phyloP scores from a whole-genome alignment of 2,329 filamentous ascomycete species.

The Elsinoe ampelina region DNA sequence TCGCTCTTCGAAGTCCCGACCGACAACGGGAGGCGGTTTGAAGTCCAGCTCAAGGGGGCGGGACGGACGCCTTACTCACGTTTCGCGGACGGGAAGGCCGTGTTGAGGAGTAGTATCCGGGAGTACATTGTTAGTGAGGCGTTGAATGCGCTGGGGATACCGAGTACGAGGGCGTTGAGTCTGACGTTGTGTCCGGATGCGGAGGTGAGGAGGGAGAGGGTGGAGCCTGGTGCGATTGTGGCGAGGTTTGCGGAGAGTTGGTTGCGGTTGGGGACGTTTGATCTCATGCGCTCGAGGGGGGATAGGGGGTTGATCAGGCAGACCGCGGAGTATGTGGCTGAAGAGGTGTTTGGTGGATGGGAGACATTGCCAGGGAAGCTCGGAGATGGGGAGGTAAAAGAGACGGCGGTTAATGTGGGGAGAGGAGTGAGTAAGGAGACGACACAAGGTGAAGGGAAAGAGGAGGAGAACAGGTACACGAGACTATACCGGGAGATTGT shows the following conservation, averaged over 20 bases:
- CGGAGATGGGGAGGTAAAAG: constrained; percentile 38
- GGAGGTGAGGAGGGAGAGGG: constrained; percentile 64
- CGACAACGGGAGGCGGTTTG: constrained; percentile 62
- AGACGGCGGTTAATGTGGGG: constrained; percentile 35
- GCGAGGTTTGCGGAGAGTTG: constrained; percentile 83
- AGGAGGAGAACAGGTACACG: constrained; percentile 73
- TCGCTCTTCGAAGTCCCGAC: constrained; percentile 87
- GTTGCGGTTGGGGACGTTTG: constrained; percentile 92
- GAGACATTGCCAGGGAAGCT: constrained; percentile 61
- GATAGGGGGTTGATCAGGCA: constrained; percentile 65
- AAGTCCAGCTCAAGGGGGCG: constrained; percentile 89
- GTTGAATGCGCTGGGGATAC: constrained; percentile 75
- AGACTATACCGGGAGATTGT: constrained; percentile 81
- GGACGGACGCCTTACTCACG: constrained; percentile 89
- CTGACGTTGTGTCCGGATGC: constrained; percentile 66
- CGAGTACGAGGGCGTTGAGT: constrained; percentile 76
- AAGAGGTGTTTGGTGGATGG: constrained; percentile 84
- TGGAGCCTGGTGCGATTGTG: constrained; percentile 89
- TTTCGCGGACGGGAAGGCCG: constrained; percentile 92
- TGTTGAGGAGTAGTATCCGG: constrained; percentile 81
- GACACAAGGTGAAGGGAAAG: constrained; percentile 57
- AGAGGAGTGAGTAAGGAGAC: constrained; percentile 36
- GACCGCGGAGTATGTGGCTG: constrained; percentile 73
- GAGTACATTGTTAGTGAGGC: constrained; percentile 91
- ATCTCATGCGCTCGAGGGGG: constrained; percentile 73